These are phyloP conservation scores for Claviceps sp. DNA, from an alignment of 2,329 filamentous ascomycete species.

Conservation along the genomic window DNA sequence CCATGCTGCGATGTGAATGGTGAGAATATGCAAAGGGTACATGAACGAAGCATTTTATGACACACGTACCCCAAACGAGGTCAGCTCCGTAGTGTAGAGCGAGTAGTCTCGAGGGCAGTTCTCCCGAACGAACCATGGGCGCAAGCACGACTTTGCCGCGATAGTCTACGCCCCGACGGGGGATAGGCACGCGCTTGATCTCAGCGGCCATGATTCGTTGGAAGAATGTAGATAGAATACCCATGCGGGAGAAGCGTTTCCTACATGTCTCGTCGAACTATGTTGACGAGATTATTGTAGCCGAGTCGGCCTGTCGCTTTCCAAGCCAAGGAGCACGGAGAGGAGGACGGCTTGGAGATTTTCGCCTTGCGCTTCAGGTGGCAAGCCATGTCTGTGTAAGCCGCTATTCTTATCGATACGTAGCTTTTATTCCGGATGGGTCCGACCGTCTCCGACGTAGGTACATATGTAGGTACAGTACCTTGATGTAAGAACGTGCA, in stretches of 20 bases:
- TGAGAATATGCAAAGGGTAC: background rate
- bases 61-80: slow-evolving; percentile 70
- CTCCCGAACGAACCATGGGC: slow-evolving; percentile 96
- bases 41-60: background rate
- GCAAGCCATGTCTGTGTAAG: background rate
- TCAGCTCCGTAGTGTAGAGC: slow-evolving; percentile 93
- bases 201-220: slow-evolving; percentile 44
- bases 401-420: slow-evolving; percentile 1
- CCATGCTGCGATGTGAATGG: background rate
- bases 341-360: background rate
- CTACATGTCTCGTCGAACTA: slow-evolving; percentile 8
- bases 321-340: no score
- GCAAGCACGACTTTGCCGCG: slow-evolving; percentile 87
- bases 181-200: slow-evolving; percentile 65
- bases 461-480: no score
- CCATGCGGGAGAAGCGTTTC: slow-evolving; percentile 1
- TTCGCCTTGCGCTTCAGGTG: background rate
- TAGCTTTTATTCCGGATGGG: background rate
- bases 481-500: no score
- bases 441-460: no score
- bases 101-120: slow-evolving; percentile 77
- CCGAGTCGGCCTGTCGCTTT: background rate
- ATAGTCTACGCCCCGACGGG: slow-evolving; percentile 81
- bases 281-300: background rate
- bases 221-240: slow-evolving; percentile 21